Conservation (phyloP, 2,329 filamentous ascomycete species). For the Cercospora sesami region DNA sequence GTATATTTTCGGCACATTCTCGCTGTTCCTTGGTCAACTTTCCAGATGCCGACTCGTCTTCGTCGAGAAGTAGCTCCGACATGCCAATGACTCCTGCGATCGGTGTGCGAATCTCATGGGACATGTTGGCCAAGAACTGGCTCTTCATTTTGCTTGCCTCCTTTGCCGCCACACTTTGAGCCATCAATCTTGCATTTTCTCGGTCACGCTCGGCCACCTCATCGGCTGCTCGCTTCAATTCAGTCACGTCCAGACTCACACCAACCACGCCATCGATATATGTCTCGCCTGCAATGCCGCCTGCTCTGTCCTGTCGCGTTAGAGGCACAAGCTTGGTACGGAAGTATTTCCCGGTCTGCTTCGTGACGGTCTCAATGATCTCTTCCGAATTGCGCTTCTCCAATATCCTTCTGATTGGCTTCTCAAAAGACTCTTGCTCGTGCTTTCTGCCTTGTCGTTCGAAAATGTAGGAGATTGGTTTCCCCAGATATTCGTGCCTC, state of each 20-base stretch:
- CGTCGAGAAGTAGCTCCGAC: slow-evolving; percentile 71
- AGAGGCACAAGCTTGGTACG: slow-evolving; percentile 71
- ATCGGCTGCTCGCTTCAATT: slow-evolving; percentile 64
- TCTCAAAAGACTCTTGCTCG: slow-evolving; percentile 48
- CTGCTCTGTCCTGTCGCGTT: slow-evolving; percentile 55
- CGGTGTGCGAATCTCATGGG: slow-evolving; percentile 50
- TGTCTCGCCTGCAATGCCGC: slow-evolving; percentile 52
- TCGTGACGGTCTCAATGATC: slow-evolving; percentile 61
- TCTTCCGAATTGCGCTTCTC: slow-evolving; percentile 61
- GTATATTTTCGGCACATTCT: slow-evolving; percentile 75
- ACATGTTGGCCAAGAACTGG: slow-evolving; percentile 70
- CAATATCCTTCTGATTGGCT: slow-evolving; percentile 64
- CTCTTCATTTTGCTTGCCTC: slow-evolving; percentile 79
- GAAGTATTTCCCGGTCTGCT: slow-evolving; percentile 65
- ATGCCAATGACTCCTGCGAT: slow-evolving; percentile 80
- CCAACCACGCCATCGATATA: slow-evolving; percentile 72
- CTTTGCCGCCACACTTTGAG: slow-evolving; percentile 75
- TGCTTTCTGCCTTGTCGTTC: slow-evolving; percentile 33
- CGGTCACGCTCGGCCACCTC: slow-evolving; percentile 62
- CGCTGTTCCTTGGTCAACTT: slow-evolving; percentile 66
- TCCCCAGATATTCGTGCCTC: slow-evolving; percentile 50
- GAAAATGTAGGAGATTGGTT: slow-evolving; percentile 66
- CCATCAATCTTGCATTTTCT: slow-evolving; percentile 69
- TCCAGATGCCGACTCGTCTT: slow-evolving; percentile 42
- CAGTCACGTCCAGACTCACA: slow-evolving; percentile 77